Percentiles rank a stretch among this genome's conserved stretches.
Conservation (phyloP, 371 early-diverging fungal genomes). For the Vairimorpha apis region DNA sequence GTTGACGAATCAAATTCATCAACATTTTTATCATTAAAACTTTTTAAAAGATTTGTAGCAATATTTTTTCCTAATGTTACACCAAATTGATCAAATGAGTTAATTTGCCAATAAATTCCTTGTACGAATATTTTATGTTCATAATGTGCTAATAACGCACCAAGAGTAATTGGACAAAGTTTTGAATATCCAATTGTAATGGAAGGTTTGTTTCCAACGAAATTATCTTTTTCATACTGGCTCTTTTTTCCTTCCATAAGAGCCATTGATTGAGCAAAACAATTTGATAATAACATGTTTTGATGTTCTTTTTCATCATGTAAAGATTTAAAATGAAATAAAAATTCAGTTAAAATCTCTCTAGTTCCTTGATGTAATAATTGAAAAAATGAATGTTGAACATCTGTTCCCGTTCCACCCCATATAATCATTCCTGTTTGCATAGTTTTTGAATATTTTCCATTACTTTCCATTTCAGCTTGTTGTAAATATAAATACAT, state of each 20-base stretch:
- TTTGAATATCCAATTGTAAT: constrained; percentile 83
- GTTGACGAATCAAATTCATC: constrained; percentile 44
- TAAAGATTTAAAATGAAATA: constrained; percentile 72
- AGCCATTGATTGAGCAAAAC: constrained; percentile 94
- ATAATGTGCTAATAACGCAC: constrained; percentile 84
- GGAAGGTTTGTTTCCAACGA: constrained; percentile 88
- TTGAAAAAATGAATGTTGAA: constrained; percentile 98
- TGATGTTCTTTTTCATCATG: constrained; percentile 68
- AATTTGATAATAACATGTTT: constrained; percentile 86
- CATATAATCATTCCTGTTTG: constrained; percentile 93
- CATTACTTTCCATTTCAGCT: constrained; percentile 99
- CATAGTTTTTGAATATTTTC: constrained; percentile 79
- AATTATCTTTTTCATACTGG: constrained; percentile 67
- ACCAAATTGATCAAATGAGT: constrained; percentile 93
- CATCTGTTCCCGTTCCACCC: constrained; percentile 97
- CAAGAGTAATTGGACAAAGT: constrained; percentile 81
- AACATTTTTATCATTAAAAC: constrained; percentile 65
- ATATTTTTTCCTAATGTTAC: constrained; percentile 96
- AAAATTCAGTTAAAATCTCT: constrained; percentile 83
- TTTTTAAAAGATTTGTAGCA: constrained; percentile 84
- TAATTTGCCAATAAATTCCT: constrained; percentile 90
- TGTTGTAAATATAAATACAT: constrained; percentile 91
- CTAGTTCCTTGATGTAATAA: constrained; percentile 96
- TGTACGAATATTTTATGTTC: constrained; percentile 99
- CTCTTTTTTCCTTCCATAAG: constrained; percentile 82